Base-by-base conservation (phyloP, 1,284 basidiomycete species). In the Austroboletus novae-zelandiae region DNA sequence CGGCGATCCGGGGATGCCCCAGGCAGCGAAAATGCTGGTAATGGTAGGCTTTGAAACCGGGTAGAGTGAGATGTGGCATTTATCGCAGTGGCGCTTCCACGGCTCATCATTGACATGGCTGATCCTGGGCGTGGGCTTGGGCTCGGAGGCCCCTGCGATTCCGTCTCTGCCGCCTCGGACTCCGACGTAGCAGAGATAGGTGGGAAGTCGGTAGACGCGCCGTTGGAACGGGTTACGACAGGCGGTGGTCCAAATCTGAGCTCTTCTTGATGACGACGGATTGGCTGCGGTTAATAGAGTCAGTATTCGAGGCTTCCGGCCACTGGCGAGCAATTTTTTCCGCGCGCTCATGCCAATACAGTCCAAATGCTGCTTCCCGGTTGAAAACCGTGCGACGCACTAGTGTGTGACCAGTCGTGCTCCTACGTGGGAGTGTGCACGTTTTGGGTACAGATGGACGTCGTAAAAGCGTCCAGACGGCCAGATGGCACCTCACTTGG, bases 291-390 rank as follows among this genome's bases (percentile, higher is more conserved):
- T 46, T 57, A 45, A 62, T 69, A 11, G 66, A 66, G 48, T 66
- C 23, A 86, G 65, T 2, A 84, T 65, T 25, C 77, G 74, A 5
- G 87, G 89, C 57, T 90, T 91, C 41, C 85, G 74, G 10, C 88
- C 89, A 54, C 86, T 89, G 54, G 88, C 87, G 27, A 91, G 68
- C n/a, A 91, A 86, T 59, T 84, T 86, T 68, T 90, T 91, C 37
- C 86, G 74, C 18, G 89, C 89, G 54, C 86, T 89, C 81, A 88
- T 83, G 2, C 88, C 85, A 4, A 91, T 80, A 60, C 86, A 89
- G 58, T 87, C 82, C 6, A 89, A 85, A 43, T 91, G 80, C 65
- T 89, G 84, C 61, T 83, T 83, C 86, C 20, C 86, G 78, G 58
- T 91, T 87, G 0, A 87, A 87, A 2, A 91, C 76, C 0, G 74